Base-by-base conservation (phyloP, 2,329 filamentous ascomycete genomes). In the Rutstroemia sp. region DNA sequence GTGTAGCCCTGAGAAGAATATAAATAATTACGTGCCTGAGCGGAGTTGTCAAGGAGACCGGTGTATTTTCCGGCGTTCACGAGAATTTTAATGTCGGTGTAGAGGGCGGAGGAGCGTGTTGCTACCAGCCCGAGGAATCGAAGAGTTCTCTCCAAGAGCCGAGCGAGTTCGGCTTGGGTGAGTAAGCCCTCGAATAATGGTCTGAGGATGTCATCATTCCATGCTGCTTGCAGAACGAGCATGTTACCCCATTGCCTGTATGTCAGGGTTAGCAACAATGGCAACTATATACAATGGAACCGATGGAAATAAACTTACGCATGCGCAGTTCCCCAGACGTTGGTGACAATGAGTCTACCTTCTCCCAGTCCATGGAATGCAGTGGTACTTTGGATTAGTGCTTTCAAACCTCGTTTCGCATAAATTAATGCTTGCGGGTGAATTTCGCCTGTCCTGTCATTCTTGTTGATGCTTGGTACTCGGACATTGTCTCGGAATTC, bases 201-300 rank as follows among this genome's bases (percentile, higher is more conserved):
- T 5, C 73, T 73, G 1, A 95, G 78, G 25, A 78, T 73, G 4
- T 76, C 78, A 48, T 92, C 88, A 60, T 79, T 81, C 71, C 84
- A 92, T 3, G 87, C 88, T 1, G 92, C 91, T 25, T 89, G 84
- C 2, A 99, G 81, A n/a, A 95, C 89, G 49, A 97, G 77, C 67
- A 96, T 82, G 69, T 97, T 97, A 57, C 94, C 92, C 76, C 95
- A 99, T 89, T 99, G 94, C 5, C 92, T 95, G 47, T 47, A 58
- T 34, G 42, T 23, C 1, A 14, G 21, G 37, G 62, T 67, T 65
- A 70, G 64, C 61, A 57, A 51, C 19, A 14, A 21, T 56, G 56
- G 56, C 39, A 54, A 19, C 19, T 25, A 37, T 9, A 46, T 25
- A 41, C 9, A 5, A 48, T 42, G 44, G 52, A 42, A 42, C 19